Conservation (phyloP, 495 filamentous ascomycete species). For the Trichoderma erinaceum region DNA sequence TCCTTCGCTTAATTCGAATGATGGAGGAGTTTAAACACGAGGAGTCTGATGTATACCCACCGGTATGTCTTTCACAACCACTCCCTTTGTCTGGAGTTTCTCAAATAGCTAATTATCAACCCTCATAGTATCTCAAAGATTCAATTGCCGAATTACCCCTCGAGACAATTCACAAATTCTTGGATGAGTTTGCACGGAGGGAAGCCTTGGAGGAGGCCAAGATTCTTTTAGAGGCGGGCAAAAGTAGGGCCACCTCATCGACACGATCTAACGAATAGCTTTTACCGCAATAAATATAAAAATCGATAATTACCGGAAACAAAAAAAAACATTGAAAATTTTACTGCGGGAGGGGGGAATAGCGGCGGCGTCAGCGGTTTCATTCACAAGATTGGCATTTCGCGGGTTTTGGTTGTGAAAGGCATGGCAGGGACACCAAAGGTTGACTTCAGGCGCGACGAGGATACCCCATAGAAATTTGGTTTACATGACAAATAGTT, state of each 20-base stretch:
- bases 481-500: too few relatives aligned
- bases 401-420: not conserved
- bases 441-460: slow-evolving; percentile 6
- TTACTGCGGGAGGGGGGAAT: not conserved
- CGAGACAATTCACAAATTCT: slow-evolving; percentile 13
- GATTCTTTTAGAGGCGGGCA: slow-evolving; percentile 6
- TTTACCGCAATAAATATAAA: not conserved
- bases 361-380: slow-evolving; percentile 12
- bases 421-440: not conserved
- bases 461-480: slow-evolving; percentile 10
- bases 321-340: not conserved
- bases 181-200: slow-evolving; percentile 12
- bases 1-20: slow-evolving; percentile 12
- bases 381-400: slow-evolving; percentile 5
- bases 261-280: slow-evolving; percentile 8
- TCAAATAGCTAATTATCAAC: not conserved
- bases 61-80: not conserved
- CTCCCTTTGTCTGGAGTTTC: not conserved
- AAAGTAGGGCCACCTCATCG: slow-evolving; percentile 11
- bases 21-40: slow-evolving; percentile 16
- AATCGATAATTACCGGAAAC: not conserved
- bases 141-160: slow-evolving; percentile 13
- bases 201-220: slow-evolving; percentile 14
- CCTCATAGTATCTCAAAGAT: not conserved
- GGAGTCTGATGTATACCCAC: not conserved